Evolutionary conservation across 352 stramenopile genomes (phyloP).

Genomic region (Phytopythium oedochilum): DNA sequence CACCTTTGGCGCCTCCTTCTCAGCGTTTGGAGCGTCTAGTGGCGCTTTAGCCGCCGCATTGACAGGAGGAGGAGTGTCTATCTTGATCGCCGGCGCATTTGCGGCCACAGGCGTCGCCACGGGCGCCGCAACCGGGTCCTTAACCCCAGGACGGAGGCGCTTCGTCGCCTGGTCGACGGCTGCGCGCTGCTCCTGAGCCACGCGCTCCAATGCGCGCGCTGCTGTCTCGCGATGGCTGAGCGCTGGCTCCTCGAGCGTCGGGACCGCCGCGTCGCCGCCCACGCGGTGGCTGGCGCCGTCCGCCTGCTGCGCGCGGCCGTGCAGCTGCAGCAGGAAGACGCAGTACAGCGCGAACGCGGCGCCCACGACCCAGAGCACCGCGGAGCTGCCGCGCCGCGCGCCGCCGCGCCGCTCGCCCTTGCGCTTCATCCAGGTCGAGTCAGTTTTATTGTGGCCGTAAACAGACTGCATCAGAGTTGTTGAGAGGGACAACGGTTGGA

Average conservation of each 20-base stretch:
- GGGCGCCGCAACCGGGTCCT: not conserved
- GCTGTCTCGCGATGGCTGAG: not conserved
- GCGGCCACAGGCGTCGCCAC: not conserved
- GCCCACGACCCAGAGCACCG: slow-evolving; percentile 9
- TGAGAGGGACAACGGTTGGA: too few species aligned
- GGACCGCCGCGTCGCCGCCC: not conserved
- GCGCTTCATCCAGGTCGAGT: not conserved
- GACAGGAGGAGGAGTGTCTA: too few species aligned
- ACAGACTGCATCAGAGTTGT: too few species aligned
- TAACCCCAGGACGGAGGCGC: not conserved
- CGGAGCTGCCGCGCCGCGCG: slow-evolving; percentile 12
- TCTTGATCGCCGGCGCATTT: not conserved
- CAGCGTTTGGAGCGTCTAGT: not conserved
- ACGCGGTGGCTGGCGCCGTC: slow-evolving; percentile 8
- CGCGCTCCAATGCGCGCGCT: not conserved
- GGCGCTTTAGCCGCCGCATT: too few species aligned
- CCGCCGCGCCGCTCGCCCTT: slow-evolving; percentile 2
- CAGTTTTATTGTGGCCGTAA: too few species aligned
- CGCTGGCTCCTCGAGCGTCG: not conserved
- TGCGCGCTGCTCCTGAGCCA: not conserved
- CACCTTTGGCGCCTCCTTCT: not conserved
- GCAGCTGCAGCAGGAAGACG: slow-evolving; percentile 19
- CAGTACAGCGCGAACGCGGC: slow-evolving; percentile 23
- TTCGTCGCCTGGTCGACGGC: not conserved
- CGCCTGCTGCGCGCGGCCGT: slow-evolving; percentile 7